Base-by-base conservation (phyloP, 208 protist genomes). In the Leishmania martiniquensis region DNA sequence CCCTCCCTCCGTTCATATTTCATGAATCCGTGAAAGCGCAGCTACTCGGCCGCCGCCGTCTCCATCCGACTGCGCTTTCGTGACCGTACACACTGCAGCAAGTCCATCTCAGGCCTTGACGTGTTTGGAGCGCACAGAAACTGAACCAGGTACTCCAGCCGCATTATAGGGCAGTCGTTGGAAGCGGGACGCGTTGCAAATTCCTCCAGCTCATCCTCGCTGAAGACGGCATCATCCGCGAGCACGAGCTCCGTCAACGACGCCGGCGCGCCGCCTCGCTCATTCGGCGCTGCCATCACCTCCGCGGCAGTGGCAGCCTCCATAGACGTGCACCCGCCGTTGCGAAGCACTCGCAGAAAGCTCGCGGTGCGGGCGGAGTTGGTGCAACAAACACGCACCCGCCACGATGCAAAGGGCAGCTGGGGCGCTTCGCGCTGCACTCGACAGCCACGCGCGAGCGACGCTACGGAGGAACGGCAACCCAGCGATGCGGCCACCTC, bases 81-180 rank as follows among this genome's bases (percentile, higher is more conserved):
- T 42, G 69, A 7, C 37, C 70, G 78, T 20, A 78, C 29, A 37
- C 66, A 51, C 52, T 42, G 54, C 62, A 86, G 59, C 1, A 91
- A 29, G 44, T 77, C 67, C 76, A 85, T 89, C 12, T 78, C 78
- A 7, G 67, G 45, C 32, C 75, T 55, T 5, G 78, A 65, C 20
- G 87, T 82, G 34, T 74, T 73, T 66, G 83, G 59, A 13, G 81
- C 54, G 79, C 85, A 94, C 62, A 96, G 69, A 68, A 72, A 91
- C 59, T 94, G 86, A 12, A 91, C 85, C 51, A 96, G 42, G 72
- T 93, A 96, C 37, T 96, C 89, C 34, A 95, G 62, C 22, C 82
- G 83, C 15, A 91, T 67, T 25, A 95, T 86, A 29, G 79, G 79
- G 57, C 73, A 63, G 45, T n/a, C 49, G 17, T 75, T 29, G 44